Conservation (phyloP, 2,329 filamentous ascomycete genomes). For the Exserohilum turcica region DNA sequence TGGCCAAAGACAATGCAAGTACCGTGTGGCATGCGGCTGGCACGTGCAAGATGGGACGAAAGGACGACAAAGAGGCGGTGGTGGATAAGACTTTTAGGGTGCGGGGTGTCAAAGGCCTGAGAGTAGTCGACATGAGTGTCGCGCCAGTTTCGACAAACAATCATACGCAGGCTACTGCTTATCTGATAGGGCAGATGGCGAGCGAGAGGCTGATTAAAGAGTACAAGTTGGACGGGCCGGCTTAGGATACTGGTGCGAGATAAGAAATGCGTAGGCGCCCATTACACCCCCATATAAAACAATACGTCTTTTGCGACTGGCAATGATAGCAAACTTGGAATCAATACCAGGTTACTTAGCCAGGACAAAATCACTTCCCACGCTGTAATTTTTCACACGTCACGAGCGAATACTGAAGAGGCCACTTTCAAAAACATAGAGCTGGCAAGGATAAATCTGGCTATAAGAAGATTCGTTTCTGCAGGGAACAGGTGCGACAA, state of each 20-base stretch:
- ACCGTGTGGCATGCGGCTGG: slow-evolving; percentile 48
- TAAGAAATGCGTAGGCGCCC: not conserved
- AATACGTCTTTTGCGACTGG: not conserved
- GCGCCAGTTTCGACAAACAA: slow-evolving; percentile 43
- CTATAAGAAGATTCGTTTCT: no score
- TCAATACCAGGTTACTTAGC: no score
- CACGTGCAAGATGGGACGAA: slow-evolving; percentile 46
- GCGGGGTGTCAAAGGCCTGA: slow-evolving; percentile 44
- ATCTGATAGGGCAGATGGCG: slow-evolving; percentile 43
- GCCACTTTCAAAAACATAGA: no score
- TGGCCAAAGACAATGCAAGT: slow-evolving; percentile 31
- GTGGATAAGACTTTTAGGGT: slow-evolving; percentile 48
- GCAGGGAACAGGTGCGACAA: no score
- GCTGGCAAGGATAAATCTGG: no score
- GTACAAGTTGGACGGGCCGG: slow-evolving; percentile 26
- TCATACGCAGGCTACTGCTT: slow-evolving; percentile 44
- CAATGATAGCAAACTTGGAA: not conserved
- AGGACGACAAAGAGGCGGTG: slow-evolving; percentile 41
- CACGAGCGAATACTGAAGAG: no score
- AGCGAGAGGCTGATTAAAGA: slow-evolving; percentile 41
- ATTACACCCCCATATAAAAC: not conserved
- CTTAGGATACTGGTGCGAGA: not conserved
- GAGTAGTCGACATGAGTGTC: slow-evolving; percentile 49
- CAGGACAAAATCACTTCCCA: no score
- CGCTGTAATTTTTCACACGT: no score